phyloP scores from a whole-genome alignment of 2,329 filamentous ascomycete genomes.

The Chaetomium olivaceum region DNA sequence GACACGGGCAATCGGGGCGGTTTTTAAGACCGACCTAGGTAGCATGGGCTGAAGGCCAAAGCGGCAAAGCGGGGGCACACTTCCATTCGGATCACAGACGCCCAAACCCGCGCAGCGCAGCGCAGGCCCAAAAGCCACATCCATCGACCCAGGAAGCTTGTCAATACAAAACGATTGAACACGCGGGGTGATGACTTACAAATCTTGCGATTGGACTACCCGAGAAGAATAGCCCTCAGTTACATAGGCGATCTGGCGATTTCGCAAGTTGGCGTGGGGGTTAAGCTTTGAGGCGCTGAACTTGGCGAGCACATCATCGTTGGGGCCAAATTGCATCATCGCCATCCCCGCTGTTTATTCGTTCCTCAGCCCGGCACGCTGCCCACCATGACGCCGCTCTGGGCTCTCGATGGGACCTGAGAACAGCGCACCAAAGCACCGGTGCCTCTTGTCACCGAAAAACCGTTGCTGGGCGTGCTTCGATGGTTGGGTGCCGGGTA shows the following conservation, averaged over 20 bases:
- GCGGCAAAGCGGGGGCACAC: not conserved
- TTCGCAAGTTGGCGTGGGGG: conserved; percentile 12
- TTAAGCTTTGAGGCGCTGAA: conserved; percentile 22
- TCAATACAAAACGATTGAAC: not conserved
- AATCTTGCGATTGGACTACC: not conserved
- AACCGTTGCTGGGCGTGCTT: not conserved
- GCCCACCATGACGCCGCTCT: not conserved
- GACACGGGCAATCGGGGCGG: not conserved
- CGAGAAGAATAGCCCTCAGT: too few species aligned
- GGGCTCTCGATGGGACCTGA: not conserved
- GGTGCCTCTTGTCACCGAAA: not conserved
- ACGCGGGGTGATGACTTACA: not conserved
- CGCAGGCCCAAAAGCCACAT: not conserved
- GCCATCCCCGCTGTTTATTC: conserved; percentile 15
- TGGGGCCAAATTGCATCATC: conserved; percentile 30
- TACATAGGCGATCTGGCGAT: too few species aligned
- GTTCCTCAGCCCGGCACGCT: conserved; percentile 3
- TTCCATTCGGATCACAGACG: not conserved
- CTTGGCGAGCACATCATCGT: conserved; percentile 28
- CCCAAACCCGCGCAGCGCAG: not conserved
- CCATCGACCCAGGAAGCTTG: not conserved
- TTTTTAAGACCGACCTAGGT: not conserved
- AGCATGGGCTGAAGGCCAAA: not conserved
- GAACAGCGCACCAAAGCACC: not conserved
- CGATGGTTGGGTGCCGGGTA: not conserved